Evolutionary conservation across 164 flowering plant species (phyloP).

Genomic region (Berberis vulgaris): DNA sequence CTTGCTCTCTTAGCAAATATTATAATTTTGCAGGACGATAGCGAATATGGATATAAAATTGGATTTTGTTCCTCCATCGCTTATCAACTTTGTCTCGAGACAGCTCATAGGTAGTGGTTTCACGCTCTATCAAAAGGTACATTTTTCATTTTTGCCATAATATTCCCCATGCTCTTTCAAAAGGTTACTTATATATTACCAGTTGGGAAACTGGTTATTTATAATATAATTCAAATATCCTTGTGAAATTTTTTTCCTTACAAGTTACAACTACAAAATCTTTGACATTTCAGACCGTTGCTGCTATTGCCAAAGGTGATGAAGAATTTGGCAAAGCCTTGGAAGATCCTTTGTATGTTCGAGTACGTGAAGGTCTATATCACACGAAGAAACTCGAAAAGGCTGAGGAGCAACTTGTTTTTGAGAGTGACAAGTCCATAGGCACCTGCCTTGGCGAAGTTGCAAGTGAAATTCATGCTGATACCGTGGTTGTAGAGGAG

Average conservation of each 20-base stretch:
- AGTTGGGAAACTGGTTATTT: too few relatives aligned
- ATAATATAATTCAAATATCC: too few relatives aligned
- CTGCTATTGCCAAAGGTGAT: slow-evolving; percentile 42
- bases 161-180: neutral
- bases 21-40: slow-evolving; percentile 57
- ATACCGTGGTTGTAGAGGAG: slow-evolving; percentile 6
- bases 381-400: neutral
- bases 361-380: slow-evolving; percentile 37
- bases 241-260: neutral
- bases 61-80: slow-evolving; percentile 79
- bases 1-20: neutral
- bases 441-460: slow-evolving; percentile 13
- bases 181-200: too few relatives aligned
- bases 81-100: slow-evolving; percentile 84
- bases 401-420: slow-evolving; percentile 10
- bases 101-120: slow-evolving; percentile 82
- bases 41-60: slow-evolving; percentile 74
- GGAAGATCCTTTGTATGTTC: slow-evolving; percentile 45
- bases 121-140: slow-evolving; percentile 76
- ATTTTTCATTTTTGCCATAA: slow-evolving; percentile 4
- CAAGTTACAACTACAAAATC: neutral
- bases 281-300: slow-evolving; percentile 41
- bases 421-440: slow-evolving; percentile 10
- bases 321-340: slow-evolving; percentile 48
- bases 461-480: slow-evolving; percentile 7